phyloP scores from a whole-genome alignment of 306 rosid genomes.

The Fragaria ananassa region DNA sequence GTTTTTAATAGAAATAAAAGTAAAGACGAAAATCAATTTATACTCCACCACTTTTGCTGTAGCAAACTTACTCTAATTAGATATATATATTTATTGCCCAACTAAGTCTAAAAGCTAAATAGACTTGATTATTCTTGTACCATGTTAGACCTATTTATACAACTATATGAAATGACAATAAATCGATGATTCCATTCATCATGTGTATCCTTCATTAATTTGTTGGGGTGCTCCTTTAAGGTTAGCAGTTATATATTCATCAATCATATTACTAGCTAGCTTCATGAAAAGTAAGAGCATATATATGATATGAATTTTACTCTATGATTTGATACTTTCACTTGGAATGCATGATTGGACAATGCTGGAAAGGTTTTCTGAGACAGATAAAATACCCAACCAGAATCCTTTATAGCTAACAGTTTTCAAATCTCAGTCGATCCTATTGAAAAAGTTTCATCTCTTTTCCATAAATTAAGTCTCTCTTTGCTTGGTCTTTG shows the following conservation, averaged over 20 bases:
- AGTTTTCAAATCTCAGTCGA: neutral
- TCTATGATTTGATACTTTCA: neutral
- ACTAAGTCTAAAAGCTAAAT: neutral
- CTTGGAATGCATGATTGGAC: conserved; percentile 7
- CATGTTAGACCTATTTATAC: neutral
- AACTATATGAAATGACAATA: neutral
- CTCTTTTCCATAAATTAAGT: neutral
- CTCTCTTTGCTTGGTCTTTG: neutral
- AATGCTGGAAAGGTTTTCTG: conserved; percentile 3
- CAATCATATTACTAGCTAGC: neutral
- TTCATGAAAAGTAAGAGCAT: neutral
- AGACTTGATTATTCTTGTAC: neutral
- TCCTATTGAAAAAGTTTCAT: neutral
- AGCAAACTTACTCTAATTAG: neutral
- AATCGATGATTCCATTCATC: neutral
- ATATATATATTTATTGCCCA: neutral
- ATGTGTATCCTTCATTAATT: neutral
- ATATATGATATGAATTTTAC: neutral
- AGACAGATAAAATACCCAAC: neutral
- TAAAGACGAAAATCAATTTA: too few relatives aligned
- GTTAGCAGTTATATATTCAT: neutral
- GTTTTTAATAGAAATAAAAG: too few relatives aligned
- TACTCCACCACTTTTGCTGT: neutral
- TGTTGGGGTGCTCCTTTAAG: neutral
- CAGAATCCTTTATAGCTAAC: neutral